Conservation (phyloP, 345 rosid genomes). For the Triadica sebifera region DNA sequence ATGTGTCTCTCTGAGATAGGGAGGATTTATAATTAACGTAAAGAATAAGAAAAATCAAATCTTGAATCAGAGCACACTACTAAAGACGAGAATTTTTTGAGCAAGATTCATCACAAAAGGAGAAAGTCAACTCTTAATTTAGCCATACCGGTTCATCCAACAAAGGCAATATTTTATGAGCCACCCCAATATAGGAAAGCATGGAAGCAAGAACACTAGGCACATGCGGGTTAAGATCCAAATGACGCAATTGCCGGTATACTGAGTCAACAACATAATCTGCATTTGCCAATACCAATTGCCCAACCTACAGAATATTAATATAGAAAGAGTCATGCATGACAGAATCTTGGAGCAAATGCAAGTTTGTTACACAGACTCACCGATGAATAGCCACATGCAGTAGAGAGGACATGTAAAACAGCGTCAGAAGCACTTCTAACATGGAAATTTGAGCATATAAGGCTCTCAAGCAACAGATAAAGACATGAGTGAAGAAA, state of each 20-base stretch:
- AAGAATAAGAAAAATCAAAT: background rate
- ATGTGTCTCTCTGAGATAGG: background rate
- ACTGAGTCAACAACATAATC: slow-evolving; percentile 88
- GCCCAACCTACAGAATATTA: slow-evolving; percentile 63
- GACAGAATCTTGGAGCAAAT: slow-evolving; percentile 11
- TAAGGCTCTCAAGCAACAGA: slow-evolving; percentile 81
- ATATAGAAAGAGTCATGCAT: slow-evolving; percentile 12
- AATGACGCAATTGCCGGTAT: slow-evolving; percentile 81
- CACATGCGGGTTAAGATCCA: slow-evolving; percentile 83
- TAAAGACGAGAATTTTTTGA: background rate
- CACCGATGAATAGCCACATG: slow-evolving; percentile 66
- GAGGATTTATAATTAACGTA: background rate
- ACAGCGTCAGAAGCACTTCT: slow-evolving; percentile 77
- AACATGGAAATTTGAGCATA: slow-evolving; percentile 63
- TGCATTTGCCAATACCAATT: slow-evolving; percentile 83
- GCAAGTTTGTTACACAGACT: slow-evolving; percentile 26
- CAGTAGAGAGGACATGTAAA: slow-evolving; percentile 59
- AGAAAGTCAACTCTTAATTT: background rate
- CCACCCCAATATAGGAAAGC: slow-evolving; percentile 92
- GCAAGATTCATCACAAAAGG: background rate
- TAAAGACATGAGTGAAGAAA: slow-evolving; percentile 88
- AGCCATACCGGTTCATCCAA: slow-evolving; percentile 83
- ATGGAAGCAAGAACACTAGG: slow-evolving; percentile 93
- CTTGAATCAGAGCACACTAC: slow-evolving; percentile 25
- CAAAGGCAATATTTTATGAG: slow-evolving; percentile 68